phyloP scores from a whole-genome alignment of 208 protist species.

The Leishmania martiniquensis region DNA sequence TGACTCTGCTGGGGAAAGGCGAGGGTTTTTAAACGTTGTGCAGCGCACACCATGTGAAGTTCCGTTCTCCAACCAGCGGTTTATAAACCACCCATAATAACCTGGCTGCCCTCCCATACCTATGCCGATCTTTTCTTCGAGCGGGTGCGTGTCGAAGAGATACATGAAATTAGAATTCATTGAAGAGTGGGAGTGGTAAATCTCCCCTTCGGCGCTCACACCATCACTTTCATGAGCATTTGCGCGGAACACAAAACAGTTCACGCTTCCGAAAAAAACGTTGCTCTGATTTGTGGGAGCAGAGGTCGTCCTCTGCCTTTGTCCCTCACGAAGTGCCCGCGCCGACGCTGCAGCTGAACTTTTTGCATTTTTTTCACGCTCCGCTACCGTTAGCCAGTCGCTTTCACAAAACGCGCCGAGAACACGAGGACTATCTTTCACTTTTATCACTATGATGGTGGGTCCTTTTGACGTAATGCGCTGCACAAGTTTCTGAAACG shows the following conservation, averaged over 20 bases:
- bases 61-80: conserved; percentile 72
- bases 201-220: conserved; percentile 10
- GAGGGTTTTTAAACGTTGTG: conserved; percentile 58
- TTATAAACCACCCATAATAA: conserved; percentile 74
- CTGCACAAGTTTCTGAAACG: conserved; percentile 64
- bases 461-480: conserved; percentile 43
- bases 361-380: conserved; percentile 51
- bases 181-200: conserved; percentile 39
- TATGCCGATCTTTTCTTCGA: conserved; percentile 56
- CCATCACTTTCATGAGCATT: conserved; percentile 2
- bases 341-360: conserved; percentile 45
- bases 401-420: conserved; percentile 68
- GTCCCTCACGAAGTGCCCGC: conserved; percentile 49
- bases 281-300: conserved; percentile 48
- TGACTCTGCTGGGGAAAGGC: conserved; percentile 42
- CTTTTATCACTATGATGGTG: conserved; percentile 55
- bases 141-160: conserved; percentile 64
- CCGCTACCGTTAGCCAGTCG: conserved; percentile 56
- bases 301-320: conserved; percentile 7
- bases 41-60: conserved; percentile 43
- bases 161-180: conserved; percentile 85
- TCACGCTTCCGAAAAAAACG: conserved; percentile 65
- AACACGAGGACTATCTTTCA: conserved; percentile 33
- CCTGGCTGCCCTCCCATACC: conserved; percentile 71
- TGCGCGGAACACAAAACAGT: conserved; percentile 62